phyloP scores from a whole-genome alignment of 116 monocot genomes.

The Thalassia testudinum region DNA sequence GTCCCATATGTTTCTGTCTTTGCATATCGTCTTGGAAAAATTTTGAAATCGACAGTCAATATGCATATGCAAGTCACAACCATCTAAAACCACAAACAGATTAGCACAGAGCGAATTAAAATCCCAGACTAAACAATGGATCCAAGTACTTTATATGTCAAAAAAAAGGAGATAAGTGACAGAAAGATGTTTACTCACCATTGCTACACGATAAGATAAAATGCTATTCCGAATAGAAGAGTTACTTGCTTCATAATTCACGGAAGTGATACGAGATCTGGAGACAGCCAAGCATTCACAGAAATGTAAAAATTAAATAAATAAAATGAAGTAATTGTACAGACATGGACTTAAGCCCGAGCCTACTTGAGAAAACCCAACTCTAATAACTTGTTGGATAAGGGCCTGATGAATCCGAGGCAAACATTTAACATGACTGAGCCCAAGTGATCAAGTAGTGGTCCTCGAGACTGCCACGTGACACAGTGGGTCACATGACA shows the following conservation, averaged over 20 bases:
- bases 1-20: conserved; percentile 96
- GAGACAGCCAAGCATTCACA: background rate
- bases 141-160: too few relatives aligned
- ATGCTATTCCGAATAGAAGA: conserved; percentile 34
- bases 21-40: conserved; percentile 86
- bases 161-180: too few relatives aligned
- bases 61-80: conserved; percentile 84
- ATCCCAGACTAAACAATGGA: too few relatives aligned
- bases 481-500: too few relatives aligned
- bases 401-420: too few relatives aligned
- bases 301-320: background rate
- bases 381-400: too few relatives aligned
- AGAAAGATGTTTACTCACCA: conserved; percentile 32
- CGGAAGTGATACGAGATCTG: background rate
- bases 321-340: too few relatives aligned
- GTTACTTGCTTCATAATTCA: background rate
- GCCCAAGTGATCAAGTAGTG: too few relatives aligned
- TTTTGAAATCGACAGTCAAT: conserved; percentile 95
- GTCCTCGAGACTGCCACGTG: too few relatives aligned
- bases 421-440: too few relatives aligned
- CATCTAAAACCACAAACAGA: conserved; percentile 27
- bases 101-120: background rate
- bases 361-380: too few relatives aligned
- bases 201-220: conserved; percentile 74
- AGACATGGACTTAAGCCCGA: too few relatives aligned